These are phyloP conservation scores for Begonia fuchsioides DNA, from an alignment of 306 rosid genomes.

Conservation along the genomic window DNA sequence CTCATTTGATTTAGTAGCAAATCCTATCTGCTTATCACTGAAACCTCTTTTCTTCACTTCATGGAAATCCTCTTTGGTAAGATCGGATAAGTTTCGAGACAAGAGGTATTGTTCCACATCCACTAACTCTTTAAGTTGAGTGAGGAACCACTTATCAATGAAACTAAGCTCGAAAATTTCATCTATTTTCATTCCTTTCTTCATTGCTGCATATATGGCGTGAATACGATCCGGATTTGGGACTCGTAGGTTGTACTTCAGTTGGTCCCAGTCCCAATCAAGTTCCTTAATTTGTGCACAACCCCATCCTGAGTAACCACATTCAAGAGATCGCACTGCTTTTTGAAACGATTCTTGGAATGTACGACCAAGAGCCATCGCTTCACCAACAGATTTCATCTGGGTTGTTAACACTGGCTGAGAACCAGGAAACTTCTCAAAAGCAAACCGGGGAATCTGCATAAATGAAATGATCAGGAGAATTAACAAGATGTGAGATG, in stretches of 20 bases:
- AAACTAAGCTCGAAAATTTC: conserved; percentile 66
- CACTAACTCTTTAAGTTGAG: conserved; percentile 71
- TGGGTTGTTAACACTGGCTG: conserved; percentile 86
- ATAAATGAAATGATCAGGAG: conserved; percentile 6
- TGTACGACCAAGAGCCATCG: conserved; percentile 88
- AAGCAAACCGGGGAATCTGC: conserved; percentile 97
- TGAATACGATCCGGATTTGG: conserved; percentile 91
- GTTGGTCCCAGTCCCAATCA: conserved; percentile 69
- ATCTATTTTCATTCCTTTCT: conserved; percentile 77
- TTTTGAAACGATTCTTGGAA: conserved; percentile 97
- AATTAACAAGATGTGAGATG: too few species aligned
- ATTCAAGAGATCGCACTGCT: conserved; percentile 81
- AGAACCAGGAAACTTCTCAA: conserved; percentile 94
- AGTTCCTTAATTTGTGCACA: conserved; percentile 66
- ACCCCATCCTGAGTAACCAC: conserved; percentile 85
- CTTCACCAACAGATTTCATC: conserved; percentile 96
- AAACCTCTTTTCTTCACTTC: conserved; percentile 94
- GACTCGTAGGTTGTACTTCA: conserved; percentile 83
- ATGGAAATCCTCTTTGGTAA: conserved; percentile 53
- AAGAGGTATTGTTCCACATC: conserved; percentile 69
- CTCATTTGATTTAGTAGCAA: conserved; percentile 77
- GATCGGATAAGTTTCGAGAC: conserved; percentile 38
- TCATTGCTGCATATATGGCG: conserved; percentile 86
- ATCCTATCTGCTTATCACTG: conserved; percentile 88
- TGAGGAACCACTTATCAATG: conserved; percentile 90